Evolutionary conservation across 2,329 filamentous ascomycete species (phyloP).

Genomic region (Fusarium sp.): DNA sequence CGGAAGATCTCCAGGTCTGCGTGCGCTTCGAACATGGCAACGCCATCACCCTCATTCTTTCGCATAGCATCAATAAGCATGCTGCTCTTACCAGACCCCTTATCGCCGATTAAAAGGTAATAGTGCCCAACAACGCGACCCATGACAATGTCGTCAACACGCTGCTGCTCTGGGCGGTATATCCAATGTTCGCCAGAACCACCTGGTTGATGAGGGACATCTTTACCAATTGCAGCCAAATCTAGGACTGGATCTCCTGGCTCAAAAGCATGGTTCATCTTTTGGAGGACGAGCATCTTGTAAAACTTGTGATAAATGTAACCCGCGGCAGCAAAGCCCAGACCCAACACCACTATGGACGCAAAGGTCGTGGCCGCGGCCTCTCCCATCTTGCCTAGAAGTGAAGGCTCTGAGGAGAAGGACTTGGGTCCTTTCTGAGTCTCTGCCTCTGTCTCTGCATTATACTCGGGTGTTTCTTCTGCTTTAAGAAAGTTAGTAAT

Average conservation of each 20-base stretch:
- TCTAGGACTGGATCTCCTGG: conserved; percentile 91
- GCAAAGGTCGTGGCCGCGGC: conserved; percentile 79
- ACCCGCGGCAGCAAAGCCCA: conserved; percentile 71
- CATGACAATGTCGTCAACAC: conserved; percentile 83
- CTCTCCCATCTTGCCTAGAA: conserved; percentile 73
- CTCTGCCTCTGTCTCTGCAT: not conserved
- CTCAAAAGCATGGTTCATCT: conserved; percentile 91
- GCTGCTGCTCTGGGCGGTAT: conserved; percentile 79
- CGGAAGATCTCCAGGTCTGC: conserved; percentile 95
- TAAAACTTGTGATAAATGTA: conserved; percentile 85
- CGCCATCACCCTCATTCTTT: conserved; percentile 86
- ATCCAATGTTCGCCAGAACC: conserved; percentile 71
- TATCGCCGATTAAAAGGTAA: conserved; percentile 90
- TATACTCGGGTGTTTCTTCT: conserved; percentile 12
- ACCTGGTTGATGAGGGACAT: conserved; percentile 57
- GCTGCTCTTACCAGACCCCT: conserved; percentile 94
- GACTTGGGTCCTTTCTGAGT: not conserved
- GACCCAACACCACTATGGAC: conserved; percentile 76
- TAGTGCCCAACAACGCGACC: conserved; percentile 83
- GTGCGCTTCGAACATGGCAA: conserved; percentile 96
- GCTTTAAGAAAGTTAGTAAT: conserved; percentile 14
- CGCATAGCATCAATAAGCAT: conserved; percentile 97
- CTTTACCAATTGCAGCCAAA: conserved; percentile 73
- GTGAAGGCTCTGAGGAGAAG: conserved; percentile 46
- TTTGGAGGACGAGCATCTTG: conserved; percentile 88